These are phyloP conservation scores for Cetradonia linearis DNA, from an alignment of 495 filamentous ascomycete genomes.

Conservation along the genomic window DNA sequence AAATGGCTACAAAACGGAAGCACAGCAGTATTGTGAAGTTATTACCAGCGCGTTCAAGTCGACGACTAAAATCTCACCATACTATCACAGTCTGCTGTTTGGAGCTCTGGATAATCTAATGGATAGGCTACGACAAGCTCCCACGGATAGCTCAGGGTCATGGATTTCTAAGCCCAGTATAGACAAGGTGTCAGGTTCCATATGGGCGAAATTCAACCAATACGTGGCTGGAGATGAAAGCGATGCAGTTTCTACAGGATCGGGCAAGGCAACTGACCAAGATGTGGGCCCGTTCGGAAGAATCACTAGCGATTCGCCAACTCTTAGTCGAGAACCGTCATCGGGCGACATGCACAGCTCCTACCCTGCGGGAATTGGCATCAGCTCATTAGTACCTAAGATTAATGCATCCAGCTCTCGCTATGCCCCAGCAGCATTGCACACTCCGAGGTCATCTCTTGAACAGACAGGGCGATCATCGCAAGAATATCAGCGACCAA, in stretches of 20 bases:
- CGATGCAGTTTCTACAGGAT: slow-evolving; percentile 48
- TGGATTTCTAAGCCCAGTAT: slow-evolving; percentile 94
- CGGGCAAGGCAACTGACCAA: slow-evolving; percentile 43
- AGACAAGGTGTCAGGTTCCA: slow-evolving; percentile 78
- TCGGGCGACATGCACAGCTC: slow-evolving; percentile 66
- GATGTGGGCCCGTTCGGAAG: slow-evolving; percentile 73
- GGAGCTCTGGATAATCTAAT: slow-evolving; percentile 71
- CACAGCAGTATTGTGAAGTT: slow-evolving; percentile 81
- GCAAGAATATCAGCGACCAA: slow-evolving; percentile 39
- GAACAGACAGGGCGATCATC: slow-evolving; percentile 40
- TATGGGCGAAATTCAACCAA: slow-evolving; percentile 86
- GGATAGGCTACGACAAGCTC: slow-evolving; percentile 71
- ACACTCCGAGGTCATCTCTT: slow-evolving; percentile 40
- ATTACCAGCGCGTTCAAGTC: slow-evolving; percentile 70
- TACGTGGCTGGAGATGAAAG: slow-evolving; percentile 90
- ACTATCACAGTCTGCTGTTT: slow-evolving; percentile 68
- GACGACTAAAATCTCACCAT: slow-evolving; percentile 71
- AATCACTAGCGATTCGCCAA: slow-evolving; percentile 66
- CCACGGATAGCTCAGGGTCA: slow-evolving; percentile 54
- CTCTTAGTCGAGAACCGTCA: slow-evolving; percentile 71
- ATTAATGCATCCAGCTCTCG: slow-evolving; percentile 40
- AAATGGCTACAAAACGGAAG: slow-evolving; percentile 67
- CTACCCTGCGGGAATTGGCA: slow-evolving; percentile 29
- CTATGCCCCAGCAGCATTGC: slow-evolving; percentile 51
- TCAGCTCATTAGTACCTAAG: slow-evolving; percentile 32